Evolutionary conservation across 768 basidiomycete genomes (phyloP).

Genomic region (Asterophora parasitica): DNA sequence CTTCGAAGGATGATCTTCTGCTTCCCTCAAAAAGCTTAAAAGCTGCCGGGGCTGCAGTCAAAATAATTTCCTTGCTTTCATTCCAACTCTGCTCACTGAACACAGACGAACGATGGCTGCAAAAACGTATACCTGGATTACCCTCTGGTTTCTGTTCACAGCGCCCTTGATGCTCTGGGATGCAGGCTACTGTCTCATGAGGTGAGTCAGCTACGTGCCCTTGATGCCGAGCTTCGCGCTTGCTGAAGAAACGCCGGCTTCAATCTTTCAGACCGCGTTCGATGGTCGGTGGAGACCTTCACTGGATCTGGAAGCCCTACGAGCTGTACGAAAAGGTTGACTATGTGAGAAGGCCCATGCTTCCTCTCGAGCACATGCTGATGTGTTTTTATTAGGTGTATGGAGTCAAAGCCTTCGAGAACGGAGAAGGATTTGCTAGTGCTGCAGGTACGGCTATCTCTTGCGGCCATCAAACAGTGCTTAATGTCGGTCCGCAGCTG

Average conservation of each 20-base stretch:
- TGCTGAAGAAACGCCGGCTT: conserved; percentile 2
- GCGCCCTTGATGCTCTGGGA: conserved; percentile 69
- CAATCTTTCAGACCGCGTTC: conserved; percentile 32
- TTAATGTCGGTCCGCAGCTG: conserved; percentile 35
- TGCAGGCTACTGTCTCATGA: conserved; percentile 46
- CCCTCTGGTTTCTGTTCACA: conserved; percentile 53
- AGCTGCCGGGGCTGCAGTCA: conserved; percentile 8
- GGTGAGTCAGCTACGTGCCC: conserved; percentile 27
- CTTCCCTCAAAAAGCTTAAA: conserved; percentile 21
- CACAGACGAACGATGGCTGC: conserved; percentile 21
- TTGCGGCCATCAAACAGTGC: background rate
- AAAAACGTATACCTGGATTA: conserved; percentile 41
- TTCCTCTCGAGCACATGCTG: conserved; percentile 5
- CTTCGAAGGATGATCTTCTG: conserved; percentile 22
- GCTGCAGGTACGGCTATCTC: conserved; percentile 56
- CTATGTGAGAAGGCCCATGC: conserved; percentile 19
- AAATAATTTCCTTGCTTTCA: conserved; percentile 11
- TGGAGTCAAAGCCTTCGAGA: conserved; percentile 57
- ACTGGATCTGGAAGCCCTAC: conserved; percentile 83
- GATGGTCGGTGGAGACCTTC: conserved; percentile 65
- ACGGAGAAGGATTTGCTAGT: conserved; percentile 66
- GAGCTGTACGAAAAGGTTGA: conserved; percentile 57
- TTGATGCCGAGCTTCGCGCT: conserved; percentile 31
- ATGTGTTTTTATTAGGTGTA: conserved; percentile 46
- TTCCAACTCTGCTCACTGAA: background rate